Evolutionary conservation across 176 grass and related monocot species (phyloP).

Genomic region (Musa beccarii): DNA sequence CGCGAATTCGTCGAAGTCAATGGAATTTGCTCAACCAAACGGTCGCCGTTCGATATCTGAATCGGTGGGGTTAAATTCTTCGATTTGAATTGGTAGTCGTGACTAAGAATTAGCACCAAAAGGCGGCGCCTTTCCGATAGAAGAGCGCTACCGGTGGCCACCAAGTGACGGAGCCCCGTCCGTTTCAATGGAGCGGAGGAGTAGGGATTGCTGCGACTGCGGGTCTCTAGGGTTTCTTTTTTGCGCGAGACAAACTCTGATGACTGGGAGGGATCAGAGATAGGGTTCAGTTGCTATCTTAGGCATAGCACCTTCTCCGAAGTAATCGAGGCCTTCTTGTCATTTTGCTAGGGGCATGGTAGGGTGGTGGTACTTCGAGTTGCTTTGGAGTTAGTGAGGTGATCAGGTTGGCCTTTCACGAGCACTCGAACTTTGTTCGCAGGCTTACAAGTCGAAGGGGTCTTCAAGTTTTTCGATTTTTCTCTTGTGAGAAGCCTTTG

Average conservation of each 20-base stretch:
- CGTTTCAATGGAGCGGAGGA: background rate
- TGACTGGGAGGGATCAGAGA: background rate
- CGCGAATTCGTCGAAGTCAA: background rate
- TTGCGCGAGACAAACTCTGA: background rate
- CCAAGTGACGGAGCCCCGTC: background rate
- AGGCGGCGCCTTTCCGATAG: background rate
- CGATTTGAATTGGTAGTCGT: background rate
- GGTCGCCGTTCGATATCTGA: background rate
- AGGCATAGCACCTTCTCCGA: background rate
- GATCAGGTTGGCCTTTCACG: background rate
- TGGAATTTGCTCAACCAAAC: background rate
- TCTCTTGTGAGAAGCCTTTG: background rate
- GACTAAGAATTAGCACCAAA: background rate
- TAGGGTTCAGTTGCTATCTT: constrained; percentile 1
- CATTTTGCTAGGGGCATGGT: background rate
- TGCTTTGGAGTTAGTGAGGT: background rate
- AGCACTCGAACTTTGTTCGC: background rate
- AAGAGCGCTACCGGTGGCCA: background rate
- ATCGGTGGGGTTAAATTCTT: background rate
- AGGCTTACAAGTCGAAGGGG: background rate
- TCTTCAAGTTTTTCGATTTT: background rate
- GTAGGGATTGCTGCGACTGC: too few species aligned
- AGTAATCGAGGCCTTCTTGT: constrained; percentile 4
- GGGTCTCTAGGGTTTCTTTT: background rate
- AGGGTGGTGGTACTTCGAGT: background rate